phyloP scores from a whole-genome alignment of 2,329 filamentous ascomycete species.

The Paecilomyces fulvus region DNA sequence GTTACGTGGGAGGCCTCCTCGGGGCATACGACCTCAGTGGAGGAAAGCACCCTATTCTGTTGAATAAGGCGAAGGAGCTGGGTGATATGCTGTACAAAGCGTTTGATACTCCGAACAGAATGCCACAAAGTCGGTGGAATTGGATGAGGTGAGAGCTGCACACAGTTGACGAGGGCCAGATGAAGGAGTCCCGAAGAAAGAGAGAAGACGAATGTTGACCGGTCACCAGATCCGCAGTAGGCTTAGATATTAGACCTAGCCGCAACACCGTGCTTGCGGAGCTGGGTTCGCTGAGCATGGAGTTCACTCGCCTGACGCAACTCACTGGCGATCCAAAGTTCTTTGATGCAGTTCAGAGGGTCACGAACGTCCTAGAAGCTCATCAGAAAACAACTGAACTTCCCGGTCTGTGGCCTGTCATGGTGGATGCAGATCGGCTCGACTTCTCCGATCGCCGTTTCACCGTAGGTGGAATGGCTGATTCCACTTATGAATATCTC shows the following conservation, averaged over 20 bases:
- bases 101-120: conserved; percentile 88
- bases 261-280: conserved; percentile 60
- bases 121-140: conserved; percentile 73
- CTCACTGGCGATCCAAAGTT: conserved; percentile 73
- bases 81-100: conserved; percentile 72
- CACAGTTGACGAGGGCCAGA: not conserved
- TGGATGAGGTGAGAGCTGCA: conserved; percentile 54
- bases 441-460: conserved; percentile 26
- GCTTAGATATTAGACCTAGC: conserved; percentile 38
- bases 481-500: conserved; percentile 44
- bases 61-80: conserved; percentile 72
- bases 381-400: conserved; percentile 63
- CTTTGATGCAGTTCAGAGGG: conserved; percentile 79
- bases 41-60: conserved; percentile 58
- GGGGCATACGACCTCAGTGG: conserved; percentile 78
- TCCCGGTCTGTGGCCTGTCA: conserved; percentile 72
- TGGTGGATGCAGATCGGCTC: conserved; percentile 50
- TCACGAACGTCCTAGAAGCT: conserved; percentile 68
- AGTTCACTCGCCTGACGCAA: conserved; percentile 83
- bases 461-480: conserved; percentile 38
- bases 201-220: conserved; percentile 34
- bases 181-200: not conserved
- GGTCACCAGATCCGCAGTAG: conserved; percentile 19
- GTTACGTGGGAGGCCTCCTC: conserved; percentile 80
- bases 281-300: conserved; percentile 72